These are phyloP conservation scores for Microsporum canis DNA, from an alignment of 2,329 filamentous ascomycete species.

Conservation along the genomic window DNA sequence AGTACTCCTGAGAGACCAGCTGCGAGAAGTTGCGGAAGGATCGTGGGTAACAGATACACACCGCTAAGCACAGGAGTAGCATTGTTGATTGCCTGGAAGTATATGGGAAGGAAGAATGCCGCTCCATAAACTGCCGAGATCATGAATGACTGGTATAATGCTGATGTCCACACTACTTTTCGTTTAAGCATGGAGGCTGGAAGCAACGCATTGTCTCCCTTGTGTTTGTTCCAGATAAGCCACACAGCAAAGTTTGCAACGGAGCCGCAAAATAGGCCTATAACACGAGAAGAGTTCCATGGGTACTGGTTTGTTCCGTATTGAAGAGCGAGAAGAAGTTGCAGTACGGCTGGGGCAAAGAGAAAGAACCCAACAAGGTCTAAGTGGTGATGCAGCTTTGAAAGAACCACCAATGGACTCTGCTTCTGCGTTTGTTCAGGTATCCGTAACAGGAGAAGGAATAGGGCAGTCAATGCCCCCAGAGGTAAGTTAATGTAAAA, in stretches of 20 bases:
- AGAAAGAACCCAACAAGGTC: constrained; percentile 29
- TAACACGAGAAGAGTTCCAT: constrained; percentile 26
- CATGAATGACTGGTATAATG: background rate
- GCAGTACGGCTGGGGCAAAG: constrained; percentile 24
- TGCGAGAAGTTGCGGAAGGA: constrained; percentile 17
- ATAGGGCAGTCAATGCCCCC: constrained; percentile 19
- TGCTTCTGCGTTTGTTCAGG: constrained; percentile 20
- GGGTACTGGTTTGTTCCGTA: constrained; percentile 25
- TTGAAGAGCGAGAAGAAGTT: constrained; percentile 31
- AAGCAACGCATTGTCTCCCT: constrained; percentile 29
- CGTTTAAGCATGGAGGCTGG: constrained; percentile 25
- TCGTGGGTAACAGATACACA: constrained; percentile 29
- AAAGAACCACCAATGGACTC: constrained; percentile 16
- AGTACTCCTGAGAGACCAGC: constrained; percentile 14
- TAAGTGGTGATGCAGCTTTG: constrained; percentile 22
- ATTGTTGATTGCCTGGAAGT: constrained; percentile 32
- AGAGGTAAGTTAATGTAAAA: constrained; percentile 32
- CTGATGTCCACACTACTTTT: constrained; percentile 20
- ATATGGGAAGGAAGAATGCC: constrained; percentile 28
- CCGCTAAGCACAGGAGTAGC: constrained; percentile 30
- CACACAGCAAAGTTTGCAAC: constrained; percentile 24
- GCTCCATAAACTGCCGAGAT: constrained; percentile 6
- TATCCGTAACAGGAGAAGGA: constrained; percentile 21
- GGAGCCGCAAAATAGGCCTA: constrained; percentile 26
- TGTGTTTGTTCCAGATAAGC: constrained; percentile 25